Evolutionary conservation across 805 yeast species (phyloP).

Genomic region (Helenozyma rhizophorensis): DNA sequence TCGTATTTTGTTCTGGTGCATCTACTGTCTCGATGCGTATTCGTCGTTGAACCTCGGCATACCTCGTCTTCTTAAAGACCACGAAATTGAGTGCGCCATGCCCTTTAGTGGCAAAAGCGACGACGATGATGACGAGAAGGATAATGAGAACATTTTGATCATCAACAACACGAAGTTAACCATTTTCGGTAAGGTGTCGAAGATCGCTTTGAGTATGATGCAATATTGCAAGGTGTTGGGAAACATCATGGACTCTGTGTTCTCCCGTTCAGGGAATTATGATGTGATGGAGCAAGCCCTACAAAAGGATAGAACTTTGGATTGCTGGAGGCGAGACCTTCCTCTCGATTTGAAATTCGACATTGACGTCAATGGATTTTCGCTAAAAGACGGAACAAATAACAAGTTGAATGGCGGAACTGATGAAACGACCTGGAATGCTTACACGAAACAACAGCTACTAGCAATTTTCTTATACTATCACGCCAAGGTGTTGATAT

Average conservation of each 20-base stretch:
- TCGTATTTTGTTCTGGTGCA: slow-evolving; percentile 79
- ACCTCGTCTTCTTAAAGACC: slow-evolving; percentile 74
- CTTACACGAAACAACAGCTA: slow-evolving; percentile 42
- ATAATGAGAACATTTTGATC: slow-evolving; percentile 52
- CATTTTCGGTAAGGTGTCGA: slow-evolving; percentile 66
- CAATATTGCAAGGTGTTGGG: slow-evolving; percentile 72
- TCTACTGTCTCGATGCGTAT: slow-evolving; percentile 71
- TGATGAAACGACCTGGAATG: slow-evolving; percentile 19
- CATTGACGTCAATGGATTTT: slow-evolving; percentile 54
- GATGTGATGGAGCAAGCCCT: slow-evolving; percentile 26
- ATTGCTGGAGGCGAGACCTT: slow-evolving; percentile 72
- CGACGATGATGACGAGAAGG: slow-evolving; percentile 27
- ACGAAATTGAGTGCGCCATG: slow-evolving; percentile 80
- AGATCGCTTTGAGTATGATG: slow-evolving; percentile 59
- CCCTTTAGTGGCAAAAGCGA: slow-evolving; percentile 55
- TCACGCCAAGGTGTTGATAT: slow-evolving; percentile 41
- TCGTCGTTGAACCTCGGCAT: slow-evolving; percentile 75
- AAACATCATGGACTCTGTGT: slow-evolving; percentile 64
- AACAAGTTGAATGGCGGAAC: slow-evolving; percentile 8
- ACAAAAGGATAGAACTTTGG: slow-evolving; percentile 60
- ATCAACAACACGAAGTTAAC: slow-evolving; percentile 56
- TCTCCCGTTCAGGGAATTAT: slow-evolving; percentile 47
- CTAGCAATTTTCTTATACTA: slow-evolving; percentile 46
- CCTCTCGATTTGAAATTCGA: slow-evolving; percentile 61
- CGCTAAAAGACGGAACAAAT: slow-evolving; percentile 24